Evolutionary conservation across 2,329 filamentous ascomycete species (phyloP), one percentile per base, ranked within the genome.

Genomic region (Stachybotrys elegans): DNA sequence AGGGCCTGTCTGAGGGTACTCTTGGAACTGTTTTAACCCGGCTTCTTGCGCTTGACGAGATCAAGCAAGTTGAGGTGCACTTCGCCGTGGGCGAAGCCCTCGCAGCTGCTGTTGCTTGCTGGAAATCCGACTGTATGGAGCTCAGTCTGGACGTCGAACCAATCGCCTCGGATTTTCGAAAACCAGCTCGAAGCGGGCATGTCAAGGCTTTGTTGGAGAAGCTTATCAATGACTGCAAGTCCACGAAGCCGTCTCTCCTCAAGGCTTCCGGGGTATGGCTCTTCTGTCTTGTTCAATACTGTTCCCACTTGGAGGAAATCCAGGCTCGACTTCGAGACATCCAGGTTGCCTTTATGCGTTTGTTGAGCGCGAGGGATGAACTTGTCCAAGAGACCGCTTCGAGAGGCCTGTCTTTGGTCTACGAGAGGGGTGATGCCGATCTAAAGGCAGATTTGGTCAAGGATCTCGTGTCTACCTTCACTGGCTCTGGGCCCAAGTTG

Each of bases 221-320:
- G 58, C 76, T 94, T 2, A 73, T 97, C 38, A 69, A 70, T 3
- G 85, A 93, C 56, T 93, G 86, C 67, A 84, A 86, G 55, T 81
- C 84, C 8, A 89, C 88, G 0, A 96, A 96, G 57, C 93, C 93
- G 1, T 86, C 90, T 0, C 71, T 96, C 5, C 83, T 90, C 54
- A 95, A 95, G 60, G 90, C 92, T 4, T 92, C 91, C 1, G 90
- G 90, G 0, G 95, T 98, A 54, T 97, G 93, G 93, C 76, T 97
- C 0, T 83, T 97, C 47, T 95, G 86, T 57, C 68, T 97, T 4
- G 83, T 97, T 8, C 90, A 96, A 58, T 90, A 93, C 62, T 94
- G 90, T 59, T 89, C 89, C 0, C 83, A 91, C 51, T 70, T 89
- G n/a, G 60, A 71, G 4, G 79, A 88, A 50, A 77, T 97, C 5